These are phyloP conservation scores for Malassezia globosa DNA, from an alignment of 1,284 basidiomycete species.

Conservation along the genomic window DNA sequence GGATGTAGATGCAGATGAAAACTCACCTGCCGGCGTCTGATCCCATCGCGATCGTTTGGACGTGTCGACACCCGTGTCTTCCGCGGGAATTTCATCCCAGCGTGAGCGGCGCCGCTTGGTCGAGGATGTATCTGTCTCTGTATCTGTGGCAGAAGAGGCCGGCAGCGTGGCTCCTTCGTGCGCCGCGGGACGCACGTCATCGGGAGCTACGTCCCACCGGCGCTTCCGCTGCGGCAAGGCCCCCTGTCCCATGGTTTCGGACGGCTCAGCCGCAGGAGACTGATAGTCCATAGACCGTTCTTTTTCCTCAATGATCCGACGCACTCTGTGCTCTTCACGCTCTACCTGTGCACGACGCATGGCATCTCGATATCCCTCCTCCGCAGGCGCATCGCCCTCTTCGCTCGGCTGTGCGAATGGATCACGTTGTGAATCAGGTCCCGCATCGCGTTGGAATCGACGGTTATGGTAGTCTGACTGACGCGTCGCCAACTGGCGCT, in stretches of 20 bases:
- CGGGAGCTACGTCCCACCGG: constrained; percentile 64
- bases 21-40: constrained; percentile 60
- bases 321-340: constrained; percentile 79
- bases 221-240: constrained; percentile 65
- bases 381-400: constrained; percentile 57
- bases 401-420: constrained; percentile 51
- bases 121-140: constrained; percentile 35
- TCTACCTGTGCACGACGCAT: constrained; percentile 86
- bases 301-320: constrained; percentile 70
- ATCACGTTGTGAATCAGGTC: constrained; percentile 25
- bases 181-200: too few relatives aligned
- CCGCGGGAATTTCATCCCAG: constrained; percentile 74
- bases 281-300: constrained; percentile 58
- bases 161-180: constrained; percentile 48
- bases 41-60: constrained; percentile 80
- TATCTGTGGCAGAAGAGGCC: constrained; percentile 35
- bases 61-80: constrained; percentile 57
- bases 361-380: constrained; percentile 80
- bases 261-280: background rate
- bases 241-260: constrained; percentile 46
- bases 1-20: constrained; percentile 30
- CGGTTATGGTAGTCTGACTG: constrained; percentile 93
- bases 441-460: constrained; percentile 55
- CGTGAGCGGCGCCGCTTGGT: constrained; percentile 82
- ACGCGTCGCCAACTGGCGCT: constrained; percentile 82